Base-by-base conservation (phyloP, 192 early-diverging fungal genomes). In the Dissophora ornata region DNA sequence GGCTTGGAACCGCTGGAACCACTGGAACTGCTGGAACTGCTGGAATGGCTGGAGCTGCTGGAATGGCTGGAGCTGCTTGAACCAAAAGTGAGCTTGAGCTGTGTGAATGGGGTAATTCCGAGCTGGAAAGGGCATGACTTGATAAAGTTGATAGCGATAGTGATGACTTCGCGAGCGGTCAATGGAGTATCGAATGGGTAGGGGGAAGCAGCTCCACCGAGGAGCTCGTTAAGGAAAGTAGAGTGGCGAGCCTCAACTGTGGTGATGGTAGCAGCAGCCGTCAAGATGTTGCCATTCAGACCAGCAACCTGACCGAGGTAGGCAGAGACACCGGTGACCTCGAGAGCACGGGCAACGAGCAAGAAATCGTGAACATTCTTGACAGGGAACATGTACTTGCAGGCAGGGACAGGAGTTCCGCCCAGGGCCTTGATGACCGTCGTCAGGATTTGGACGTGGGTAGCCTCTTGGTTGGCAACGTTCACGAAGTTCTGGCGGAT, bases 241-340 rank as follows among this genome's bases (percentile, higher is more conserved):
- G 85, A 65, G 55, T 88, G 86, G 49, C 85, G 86, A 32, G 62
- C 85, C 47, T 88, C 85, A 30, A 86, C 66, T n/a, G 85, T 87
- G 4, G 61, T 80, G 52, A 88, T 87, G 30, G 83, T 30, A 1
- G 81, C 86, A 62, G 64, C 85, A n/a, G 81, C 85, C 9, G 78
- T 87, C 68, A 69, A 40, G 22, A 69, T 44, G 25, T 45, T 48
- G 18, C 42, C 50, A 4, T 82, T 67, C 36, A 87, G 32, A 47
- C 80, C 60, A 22, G 64, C 51, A 62, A 79, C 56, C 18, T 67
- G 84, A 18, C 87, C 87, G 45, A 56, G 64, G 71, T 88, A 88
- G 11, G 86, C 87, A 24, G 57, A 62, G 40, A 84, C 86, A 57
- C 85, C 87, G 10, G 82, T 84, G 1, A 69, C 49, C 54, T 89